These are phyloP conservation scores for Emiliania huxleyi DNA, from an alignment of 78 protist species.

Conservation along the genomic window DNA sequence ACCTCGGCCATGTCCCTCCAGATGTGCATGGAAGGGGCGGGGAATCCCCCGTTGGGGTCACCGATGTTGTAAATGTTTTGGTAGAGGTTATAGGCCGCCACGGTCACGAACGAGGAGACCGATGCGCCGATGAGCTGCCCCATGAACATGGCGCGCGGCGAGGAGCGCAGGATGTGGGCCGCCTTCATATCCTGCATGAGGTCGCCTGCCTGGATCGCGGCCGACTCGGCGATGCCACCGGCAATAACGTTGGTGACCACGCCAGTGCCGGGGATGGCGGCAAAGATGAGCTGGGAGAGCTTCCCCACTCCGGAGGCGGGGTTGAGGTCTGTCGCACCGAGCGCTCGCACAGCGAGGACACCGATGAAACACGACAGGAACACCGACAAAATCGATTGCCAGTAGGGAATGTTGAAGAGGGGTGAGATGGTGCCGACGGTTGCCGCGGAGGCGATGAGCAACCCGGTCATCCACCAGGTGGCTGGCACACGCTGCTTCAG, in stretches of 20 bases:
- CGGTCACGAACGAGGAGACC: constrained; percentile 63
- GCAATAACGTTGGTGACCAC: constrained; percentile 69
- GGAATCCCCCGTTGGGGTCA: too few relatives aligned
- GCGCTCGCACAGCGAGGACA: constrained; percentile 78
- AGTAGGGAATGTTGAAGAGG: too few relatives aligned
- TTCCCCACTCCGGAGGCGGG: constrained; percentile 81
- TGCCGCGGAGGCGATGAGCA: too few relatives aligned
- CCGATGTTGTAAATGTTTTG: background rate
- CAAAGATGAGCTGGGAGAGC: constrained; percentile 72
- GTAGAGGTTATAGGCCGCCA: constrained; percentile 68
- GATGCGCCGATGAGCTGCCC: constrained; percentile 73
- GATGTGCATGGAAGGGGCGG: constrained; percentile 52
- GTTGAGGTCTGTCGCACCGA: constrained; percentile 76
- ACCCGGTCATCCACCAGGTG: too few relatives aligned
- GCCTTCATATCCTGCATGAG: constrained; percentile 81
- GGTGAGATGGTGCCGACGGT: too few relatives aligned
- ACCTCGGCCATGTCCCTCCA: constrained; percentile 32
- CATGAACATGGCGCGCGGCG: constrained; percentile 67
- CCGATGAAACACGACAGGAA: too few relatives aligned
- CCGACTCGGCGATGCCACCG: constrained; percentile 75
- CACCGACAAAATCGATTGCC: too few relatives aligned
- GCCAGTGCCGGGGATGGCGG: constrained; percentile 52
- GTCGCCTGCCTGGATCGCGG: constrained; percentile 70
- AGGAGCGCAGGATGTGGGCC: constrained; percentile 65
- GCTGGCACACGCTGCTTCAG: too few relatives aligned